These are phyloP conservation scores for Paragyromitra xinjiangensis DNA, from an alignment of 495 filamentous ascomycete genomes.

Conservation along the genomic window DNA sequence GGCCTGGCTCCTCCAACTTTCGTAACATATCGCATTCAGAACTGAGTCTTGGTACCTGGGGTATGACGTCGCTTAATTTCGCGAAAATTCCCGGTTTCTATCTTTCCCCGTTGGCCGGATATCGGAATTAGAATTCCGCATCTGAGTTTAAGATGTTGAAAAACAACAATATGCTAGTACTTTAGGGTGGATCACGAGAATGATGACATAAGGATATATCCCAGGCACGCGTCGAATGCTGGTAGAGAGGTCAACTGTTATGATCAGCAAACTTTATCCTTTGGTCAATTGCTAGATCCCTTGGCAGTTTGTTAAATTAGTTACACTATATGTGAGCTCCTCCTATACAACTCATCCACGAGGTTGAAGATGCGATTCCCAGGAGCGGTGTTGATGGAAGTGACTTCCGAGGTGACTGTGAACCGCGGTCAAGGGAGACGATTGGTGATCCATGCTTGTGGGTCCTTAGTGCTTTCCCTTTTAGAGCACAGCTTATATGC, in stretches of 20 bases:
- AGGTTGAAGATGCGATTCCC: slow-evolving; percentile 15
- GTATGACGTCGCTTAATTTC: slow-evolving; percentile 46
- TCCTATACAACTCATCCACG: not conserved
- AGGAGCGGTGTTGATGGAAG: slow-evolving; percentile 30
- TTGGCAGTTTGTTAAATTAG: slow-evolving; percentile 7
- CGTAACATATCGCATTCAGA: slow-evolving; percentile 15
- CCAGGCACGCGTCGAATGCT: not conserved
- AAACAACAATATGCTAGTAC: not conserved
- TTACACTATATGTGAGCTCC: slow-evolving; percentile 4
- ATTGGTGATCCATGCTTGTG: slow-evolving; percentile 45
- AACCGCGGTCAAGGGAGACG: slow-evolving; percentile 24
- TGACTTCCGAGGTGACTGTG: slow-evolving; percentile 40
- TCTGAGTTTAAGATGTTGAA: slow-evolving; percentile 17
- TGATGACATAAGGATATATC: not conserved
- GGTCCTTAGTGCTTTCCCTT: slow-evolving; percentile 13
- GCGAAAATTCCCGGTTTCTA: slow-evolving; percentile 25
- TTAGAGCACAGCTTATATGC: slow-evolving; percentile 14
- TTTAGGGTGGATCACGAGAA: not conserved
- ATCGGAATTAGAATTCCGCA: slow-evolving; percentile 16
- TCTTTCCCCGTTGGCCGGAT: slow-evolving; percentile 18
- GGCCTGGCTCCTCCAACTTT: not conserved
- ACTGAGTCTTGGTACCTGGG: not conserved
- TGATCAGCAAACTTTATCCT: slow-evolving; percentile 11
- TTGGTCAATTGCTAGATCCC: slow-evolving; percentile 1
- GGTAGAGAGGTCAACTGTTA: not conserved